Conservation (phyloP, 2,329 filamentous ascomycete genomes). For the Ophiocordyceps australis region DNA sequence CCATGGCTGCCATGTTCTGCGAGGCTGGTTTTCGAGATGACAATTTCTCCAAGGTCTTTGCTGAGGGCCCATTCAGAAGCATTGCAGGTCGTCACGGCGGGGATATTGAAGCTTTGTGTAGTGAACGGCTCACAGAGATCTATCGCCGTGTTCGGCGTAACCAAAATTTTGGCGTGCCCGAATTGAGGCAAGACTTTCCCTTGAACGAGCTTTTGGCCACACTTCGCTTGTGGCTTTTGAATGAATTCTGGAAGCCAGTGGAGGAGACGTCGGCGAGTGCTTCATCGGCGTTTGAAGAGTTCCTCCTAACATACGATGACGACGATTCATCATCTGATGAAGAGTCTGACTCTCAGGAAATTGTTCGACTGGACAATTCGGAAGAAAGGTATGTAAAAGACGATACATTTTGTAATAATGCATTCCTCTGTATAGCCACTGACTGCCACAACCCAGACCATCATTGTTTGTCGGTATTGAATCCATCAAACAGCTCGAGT, state of each 20-base stretch:
- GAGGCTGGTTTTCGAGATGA: slow-evolving; percentile 1
- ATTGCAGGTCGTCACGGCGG: slow-evolving; percentile 4
- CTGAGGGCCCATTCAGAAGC: slow-evolving; percentile 8
- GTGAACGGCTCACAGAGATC: neutral
- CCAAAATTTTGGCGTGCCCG: slow-evolving; percentile 1
- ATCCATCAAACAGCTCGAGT: slow-evolving; percentile 10
- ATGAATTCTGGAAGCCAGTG: too few species aligned
- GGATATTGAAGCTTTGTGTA: neutral
- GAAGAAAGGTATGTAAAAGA: too few species aligned
- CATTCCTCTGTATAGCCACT: too few species aligned
- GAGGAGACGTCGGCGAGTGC: too few species aligned
- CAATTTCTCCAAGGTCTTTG: slow-evolving; percentile 4
- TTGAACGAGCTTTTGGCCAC: slow-evolving; percentile 3
- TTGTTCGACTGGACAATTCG: too few species aligned
- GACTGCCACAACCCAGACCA: too few species aligned
- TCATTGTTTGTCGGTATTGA: neutral
- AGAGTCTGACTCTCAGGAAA: too few species aligned
- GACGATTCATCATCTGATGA: too few species aligned
- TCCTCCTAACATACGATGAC: too few species aligned
- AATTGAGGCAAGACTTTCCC: slow-evolving; percentile 5
- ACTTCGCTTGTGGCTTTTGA: too few species aligned
- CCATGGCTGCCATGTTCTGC: slow-evolving; percentile 14
- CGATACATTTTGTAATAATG: too few species aligned
- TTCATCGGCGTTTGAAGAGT: too few species aligned
- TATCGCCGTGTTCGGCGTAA: slow-evolving; percentile 1